Percentiles rank a stretch among this genome's conserved stretches.
Evolutionary conservation across 2,329 filamentous ascomycete species (phyloP).

Genomic region (Alternaria rosae): DNA sequence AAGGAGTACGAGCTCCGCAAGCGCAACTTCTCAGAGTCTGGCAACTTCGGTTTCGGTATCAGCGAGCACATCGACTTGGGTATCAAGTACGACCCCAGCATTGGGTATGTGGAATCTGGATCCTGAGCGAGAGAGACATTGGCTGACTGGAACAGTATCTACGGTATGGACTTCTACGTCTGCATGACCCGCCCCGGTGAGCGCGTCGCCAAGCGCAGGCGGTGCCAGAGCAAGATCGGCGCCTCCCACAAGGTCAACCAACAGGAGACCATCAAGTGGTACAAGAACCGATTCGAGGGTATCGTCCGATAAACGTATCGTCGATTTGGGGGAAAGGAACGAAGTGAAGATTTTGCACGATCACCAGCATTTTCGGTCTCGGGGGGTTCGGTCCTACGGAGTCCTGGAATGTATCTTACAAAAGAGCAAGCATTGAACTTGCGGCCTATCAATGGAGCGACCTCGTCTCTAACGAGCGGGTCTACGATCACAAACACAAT

Average conservation of each 20-base stretch:
- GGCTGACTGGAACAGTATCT: constrained; percentile 48
- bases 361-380: constrained; percentile 49
- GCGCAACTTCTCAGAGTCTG: constrained; percentile 99
- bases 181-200: constrained; percentile 99
- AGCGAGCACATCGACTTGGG: constrained; percentile 99
- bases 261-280: constrained; percentile 97
- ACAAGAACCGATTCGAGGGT: constrained; percentile 94
- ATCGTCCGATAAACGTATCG: constrained; percentile 86
- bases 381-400: constrained; percentile 47
- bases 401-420: constrained; percentile 52
- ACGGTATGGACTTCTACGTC: constrained; percentile 99
- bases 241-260: constrained; percentile 91
- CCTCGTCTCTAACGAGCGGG: constrained; percentile 46
- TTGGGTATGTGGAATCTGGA: constrained; percentile 41
- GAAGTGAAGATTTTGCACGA: constrained; percentile 45
- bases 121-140: neutral
- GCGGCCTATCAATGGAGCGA: constrained; percentile 57
- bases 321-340: constrained; percentile 31
- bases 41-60: constrained; percentile 97
- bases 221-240: constrained; percentile 86
- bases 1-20: constrained; percentile 99
- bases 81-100: constrained; percentile 73
- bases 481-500: constrained; percentile 59
- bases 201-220: constrained; percentile 94
- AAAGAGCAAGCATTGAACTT: constrained; percentile 51